A percentile compares a stretch with the other conserved stretches of the same genome.
phyloP scores from a whole-genome alignment of 805 yeast genomes.

The Ogataea corticis region DNA sequence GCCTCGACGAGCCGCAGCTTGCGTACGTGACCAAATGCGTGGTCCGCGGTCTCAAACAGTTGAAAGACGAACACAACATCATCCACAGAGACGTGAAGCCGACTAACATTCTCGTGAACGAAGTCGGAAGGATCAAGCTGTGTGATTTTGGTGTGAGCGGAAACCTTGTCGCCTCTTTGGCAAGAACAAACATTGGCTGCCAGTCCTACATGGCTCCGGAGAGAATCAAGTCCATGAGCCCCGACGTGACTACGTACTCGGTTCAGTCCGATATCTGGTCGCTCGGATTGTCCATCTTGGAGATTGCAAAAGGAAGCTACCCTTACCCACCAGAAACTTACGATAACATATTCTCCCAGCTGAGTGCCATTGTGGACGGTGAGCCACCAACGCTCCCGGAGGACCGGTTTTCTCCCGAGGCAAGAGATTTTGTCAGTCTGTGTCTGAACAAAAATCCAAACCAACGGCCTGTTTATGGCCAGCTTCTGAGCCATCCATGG shows the following conservation, averaged over 20 bases:
- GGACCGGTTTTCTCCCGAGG: slow-evolving; percentile 65
- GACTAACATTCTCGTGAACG: slow-evolving; percentile 81
- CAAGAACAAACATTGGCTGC: slow-evolving; percentile 95
- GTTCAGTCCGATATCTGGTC: slow-evolving; percentile 98
- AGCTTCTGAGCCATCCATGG: slow-evolving; percentile 85
- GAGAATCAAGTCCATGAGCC: slow-evolving; percentile 73
- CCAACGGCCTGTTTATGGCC: slow-evolving; percentile 76
- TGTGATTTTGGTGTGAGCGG: slow-evolving; percentile 98
- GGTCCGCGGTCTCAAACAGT: slow-evolving; percentile 74
- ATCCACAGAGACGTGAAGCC: slow-evolving; percentile 98
- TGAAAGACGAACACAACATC: slow-evolving; percentile 88
- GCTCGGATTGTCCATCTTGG: slow-evolving; percentile 80
- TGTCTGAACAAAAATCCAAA: slow-evolving; percentile 82
- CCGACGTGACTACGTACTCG: slow-evolving; percentile 79
- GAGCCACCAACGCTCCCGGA: slow-evolving; percentile 80
- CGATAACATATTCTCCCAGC: slow-evolving; percentile 85
- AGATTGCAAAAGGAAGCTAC: slow-evolving; percentile 85
- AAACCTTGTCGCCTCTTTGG: slow-evolving; percentile 89
- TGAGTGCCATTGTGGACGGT: slow-evolving; percentile 96
- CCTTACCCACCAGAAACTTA: slow-evolving; percentile 97
- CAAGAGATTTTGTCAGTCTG: slow-evolving; percentile 74
- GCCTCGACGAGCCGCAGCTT: slow-evolving; percentile 75
- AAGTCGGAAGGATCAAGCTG: slow-evolving; percentile 78
- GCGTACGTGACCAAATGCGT: slow-evolving; percentile 81
- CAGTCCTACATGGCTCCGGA: slow-evolving; percentile 99